Percentiles rank a stretch among this genome's conserved stretches.
Evolutionary conservation across 2,329 filamentous ascomycete species (phyloP).

Genomic region (Fusarium succisae): DNA sequence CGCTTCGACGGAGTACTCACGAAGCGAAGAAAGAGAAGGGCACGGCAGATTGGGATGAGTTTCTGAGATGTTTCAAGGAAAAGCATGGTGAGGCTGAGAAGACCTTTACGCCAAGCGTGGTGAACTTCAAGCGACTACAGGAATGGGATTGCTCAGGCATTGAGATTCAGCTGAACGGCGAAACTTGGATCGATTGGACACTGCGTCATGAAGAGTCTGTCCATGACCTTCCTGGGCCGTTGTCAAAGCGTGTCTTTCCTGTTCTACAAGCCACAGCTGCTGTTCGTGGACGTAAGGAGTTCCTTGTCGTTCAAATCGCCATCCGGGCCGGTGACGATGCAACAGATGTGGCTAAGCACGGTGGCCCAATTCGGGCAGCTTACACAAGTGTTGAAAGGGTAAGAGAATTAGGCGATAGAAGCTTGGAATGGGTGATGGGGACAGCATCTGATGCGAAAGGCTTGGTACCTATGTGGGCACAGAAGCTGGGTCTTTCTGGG

Average conservation of each 20-base stretch:
- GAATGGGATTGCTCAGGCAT: constrained; percentile 58
- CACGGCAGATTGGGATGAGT: constrained; percentile 72
- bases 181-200: constrained; percentile 58
- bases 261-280: constrained; percentile 69
- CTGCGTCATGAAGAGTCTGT: constrained; percentile 70
- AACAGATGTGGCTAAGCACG: constrained; percentile 51
- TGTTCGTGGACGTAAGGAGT: constrained; percentile 54
- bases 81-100: constrained; percentile 53
- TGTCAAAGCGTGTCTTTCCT: constrained; percentile 72
- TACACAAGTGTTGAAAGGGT: constrained; percentile 75
- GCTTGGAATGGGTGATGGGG: constrained; percentile 79
- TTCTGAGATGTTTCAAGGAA: constrained; percentile 66
- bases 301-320: constrained; percentile 67
- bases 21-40: constrained; percentile 58
- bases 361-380: constrained; percentile 60
- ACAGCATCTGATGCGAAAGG: constrained; percentile 78
- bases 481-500: constrained; percentile 70
- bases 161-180: constrained; percentile 49
- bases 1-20: constrained; percentile 70
- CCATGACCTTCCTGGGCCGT: constrained; percentile 68
- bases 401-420: constrained; percentile 53
- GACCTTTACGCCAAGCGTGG: constrained; percentile 52
- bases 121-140: constrained; percentile 49
- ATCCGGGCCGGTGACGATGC: constrained; percentile 51
- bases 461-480: constrained; percentile 70